Base-by-base conservation (phyloP, 2,329 filamentous ascomycete species). In the Apiospora marii region DNA sequence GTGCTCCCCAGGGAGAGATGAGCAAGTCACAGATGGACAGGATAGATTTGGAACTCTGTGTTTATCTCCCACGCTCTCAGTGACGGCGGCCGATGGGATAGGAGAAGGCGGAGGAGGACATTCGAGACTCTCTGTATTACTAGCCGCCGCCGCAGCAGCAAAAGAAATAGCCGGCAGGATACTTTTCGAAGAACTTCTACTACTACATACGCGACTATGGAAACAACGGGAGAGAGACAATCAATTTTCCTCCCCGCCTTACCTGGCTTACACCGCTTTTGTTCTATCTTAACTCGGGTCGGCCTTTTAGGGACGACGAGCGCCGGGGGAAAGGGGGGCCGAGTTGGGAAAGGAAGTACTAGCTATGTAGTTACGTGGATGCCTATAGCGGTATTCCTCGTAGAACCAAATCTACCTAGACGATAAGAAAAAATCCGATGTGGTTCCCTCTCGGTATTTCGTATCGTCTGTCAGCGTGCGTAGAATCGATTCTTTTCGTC, bases 21-120 rank as follows among this genome's bases (percentile, higher is more conserved):
- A 37, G 19, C 53, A 61, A 41, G 53, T 37, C 53, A n/a, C 34
- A 37, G 41, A 24, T 64, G 58, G 34, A 64, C 58, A 64, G 34
- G 58, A 64, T 64, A 64, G 34, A 41, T 24, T 64, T 41, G 58
- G 58, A 64, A 41, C 58, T n/a, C 16, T n/a, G 30, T 64, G 27
- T 13, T n/a, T 34, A 13, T 37, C 30, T 6, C 34, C 53, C 53
- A 61, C 16, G 19, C 27, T 61, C 30, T n/a, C 4, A 22, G 16
- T 16, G 30, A 61, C 30, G 14, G 30, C 27, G 13, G 27, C 49
- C 13, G 12, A 53, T 24, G 16, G 53, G 24, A 51, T 34, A 19
- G 51, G 30, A 61, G 53, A 10, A 22, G 30, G 27, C 7, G 49
- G 51, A 53, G 27, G 27, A 34, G 53, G 7, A 30, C 7, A 30